These are phyloP conservation scores for Auricularia sp. DNA, from an alignment of 768 basidiomycete genomes.

Conservation along the genomic window DNA sequence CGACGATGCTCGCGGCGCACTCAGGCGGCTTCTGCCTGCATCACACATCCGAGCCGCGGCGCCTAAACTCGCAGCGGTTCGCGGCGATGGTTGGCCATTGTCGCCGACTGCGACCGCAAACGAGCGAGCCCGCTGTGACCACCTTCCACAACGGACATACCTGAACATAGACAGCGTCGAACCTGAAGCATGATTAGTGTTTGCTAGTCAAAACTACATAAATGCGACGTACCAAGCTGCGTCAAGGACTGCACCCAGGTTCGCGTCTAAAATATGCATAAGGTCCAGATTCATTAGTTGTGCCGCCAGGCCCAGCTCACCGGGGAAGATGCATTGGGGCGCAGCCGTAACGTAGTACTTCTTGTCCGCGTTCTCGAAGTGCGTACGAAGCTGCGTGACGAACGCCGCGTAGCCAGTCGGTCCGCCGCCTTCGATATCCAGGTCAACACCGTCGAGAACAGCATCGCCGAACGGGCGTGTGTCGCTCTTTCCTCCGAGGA, in stretches of 20 bases:
- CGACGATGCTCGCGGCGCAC: too few relatives aligned
- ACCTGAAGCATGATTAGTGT: conserved; percentile 14
- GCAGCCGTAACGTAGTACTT: conserved; percentile 48
- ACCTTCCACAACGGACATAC: conserved; percentile 11
- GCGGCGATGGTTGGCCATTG: conserved; percentile 22
- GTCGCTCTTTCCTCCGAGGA: conserved; percentile 50
- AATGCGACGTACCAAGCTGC: conserved; percentile 24
- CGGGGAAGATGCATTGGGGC: conserved; percentile 19
- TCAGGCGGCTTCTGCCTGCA: too few relatives aligned
- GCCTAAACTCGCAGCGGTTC: too few relatives aligned
- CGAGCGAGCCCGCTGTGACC: conserved; percentile 13
- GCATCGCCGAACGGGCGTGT: conserved; percentile 57
- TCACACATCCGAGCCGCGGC: too few relatives aligned
- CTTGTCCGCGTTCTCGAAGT: conserved; percentile 23
- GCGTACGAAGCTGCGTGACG: conserved; percentile 44
- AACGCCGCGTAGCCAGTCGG: conserved; percentile 42
- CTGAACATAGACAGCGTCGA: conserved; percentile 67
- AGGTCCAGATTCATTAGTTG: too few relatives aligned
- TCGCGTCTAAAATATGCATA: conserved; percentile 35
- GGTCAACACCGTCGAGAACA: conserved; percentile 36
- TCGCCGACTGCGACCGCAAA: conserved; percentile 12
- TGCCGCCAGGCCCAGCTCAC: background rate
- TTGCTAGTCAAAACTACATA: too few relatives aligned
- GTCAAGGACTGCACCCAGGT: conserved; percentile 49
- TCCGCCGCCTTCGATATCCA: conserved; percentile 67